Conservation (phyloP, 768 basidiomycete genomes). For the Obba rivulosa region DNA sequence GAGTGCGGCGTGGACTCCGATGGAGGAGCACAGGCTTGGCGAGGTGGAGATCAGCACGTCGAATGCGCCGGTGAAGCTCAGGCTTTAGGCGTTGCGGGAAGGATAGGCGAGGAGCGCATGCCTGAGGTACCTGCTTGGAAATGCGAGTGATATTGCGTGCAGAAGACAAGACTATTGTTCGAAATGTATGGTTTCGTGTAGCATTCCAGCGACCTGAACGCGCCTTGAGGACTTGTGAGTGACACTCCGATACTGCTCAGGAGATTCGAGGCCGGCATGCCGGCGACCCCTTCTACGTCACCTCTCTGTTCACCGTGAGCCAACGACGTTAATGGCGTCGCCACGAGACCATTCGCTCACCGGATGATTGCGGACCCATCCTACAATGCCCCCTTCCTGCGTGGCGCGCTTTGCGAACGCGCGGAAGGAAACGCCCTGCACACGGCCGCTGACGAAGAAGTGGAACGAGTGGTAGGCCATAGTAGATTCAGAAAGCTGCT, state of each 20-base stretch:
- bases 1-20: constrained; percentile 5
- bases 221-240: neutral
- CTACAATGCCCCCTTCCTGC: constrained; percentile 14
- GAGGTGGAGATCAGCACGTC: constrained; percentile 6
- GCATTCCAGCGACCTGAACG: no score
- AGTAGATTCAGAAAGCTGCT: no score
- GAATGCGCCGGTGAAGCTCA: neutral
- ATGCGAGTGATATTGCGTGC: no score
- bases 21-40: constrained; percentile 3
- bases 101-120: no score
- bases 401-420: constrained; percentile 13
- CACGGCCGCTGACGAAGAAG: constrained; percentile 16
- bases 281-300: constrained; percentile 15
- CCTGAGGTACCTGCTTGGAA: constrained; percentile 28
- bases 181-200: no score
- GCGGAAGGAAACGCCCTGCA: constrained; percentile 19
- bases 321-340: neutral
- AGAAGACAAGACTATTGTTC: no score
- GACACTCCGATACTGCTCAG: constrained; percentile 19
- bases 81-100: no score
- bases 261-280: constrained; percentile 23
- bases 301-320: constrained; percentile 7
- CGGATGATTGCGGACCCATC: constrained; percentile 18
- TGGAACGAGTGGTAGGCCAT: constrained; percentile 10
- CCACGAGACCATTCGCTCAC: constrained; percentile 2